Evolutionary conservation across 176 grass and related monocot genomes (phyloP), one percentile per base, ranked within the genome.

Genomic region (Tillandsia fasciculata): DNA sequence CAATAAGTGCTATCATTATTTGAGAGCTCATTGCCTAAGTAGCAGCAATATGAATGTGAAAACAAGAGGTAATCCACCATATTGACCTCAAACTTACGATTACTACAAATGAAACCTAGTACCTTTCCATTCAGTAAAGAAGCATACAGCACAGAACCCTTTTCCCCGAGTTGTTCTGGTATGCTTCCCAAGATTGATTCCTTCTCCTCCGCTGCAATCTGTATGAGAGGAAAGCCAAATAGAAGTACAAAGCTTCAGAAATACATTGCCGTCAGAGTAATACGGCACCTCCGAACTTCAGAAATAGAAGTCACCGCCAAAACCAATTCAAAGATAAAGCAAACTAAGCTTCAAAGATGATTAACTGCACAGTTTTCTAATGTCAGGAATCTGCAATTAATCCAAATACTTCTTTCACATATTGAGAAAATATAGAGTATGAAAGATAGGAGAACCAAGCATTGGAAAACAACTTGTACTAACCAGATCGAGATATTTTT

Each of bases 61-160:
- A 63, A 9, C 11, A 63, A 63, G 24, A 63, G 24, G 20, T 24
- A 63, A 63, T 63, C 10, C 20, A 10, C 58, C 9, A 63, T 63
- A 63, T 26, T 63, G 58, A 63, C 9, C n/a, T 63, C 17, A 10
- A 63, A 24, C 18, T 7, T 7, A 42, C 8, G 33, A 42, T 7
- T 42, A 42, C 33, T 42, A 42, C 33, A 6, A 67, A 68, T 8
- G 42, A 49, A 12, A 17, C n/a, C 24, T 24, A 70, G 14, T 5
- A 92, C 93, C 83, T 92, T 87, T 65, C 82, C 93, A 80, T 97
- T 86, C 0, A 92, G 84, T 68, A 97, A 64, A 50, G 93, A 70
- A 75, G 79, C 79, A 72, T 90, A 92, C 66, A 97, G 53, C 71
- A 83, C 27, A 18, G 89, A 91, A 11, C 86, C 89, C 51, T 87